Evolutionary conservation across 176 grass and related monocot species (phyloP), one percentile per base, ranked within the genome.

Genomic region (Chloris gayana): DNA sequence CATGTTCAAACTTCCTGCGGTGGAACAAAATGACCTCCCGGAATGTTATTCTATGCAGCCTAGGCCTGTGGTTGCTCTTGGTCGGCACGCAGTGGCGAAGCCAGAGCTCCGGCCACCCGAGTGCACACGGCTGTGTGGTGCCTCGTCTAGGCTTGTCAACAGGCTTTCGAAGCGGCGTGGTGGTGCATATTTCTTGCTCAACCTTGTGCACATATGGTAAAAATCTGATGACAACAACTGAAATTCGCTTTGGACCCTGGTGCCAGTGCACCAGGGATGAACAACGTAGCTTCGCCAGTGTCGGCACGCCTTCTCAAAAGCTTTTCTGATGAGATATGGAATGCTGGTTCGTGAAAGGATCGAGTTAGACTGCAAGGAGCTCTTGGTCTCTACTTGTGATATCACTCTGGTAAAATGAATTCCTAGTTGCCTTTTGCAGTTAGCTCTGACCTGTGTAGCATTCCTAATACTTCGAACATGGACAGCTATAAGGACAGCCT

Each of bases 51-150:
- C 50, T 4, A 7, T 72, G 6, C 45, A 44, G 47, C 76, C 76
- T 67, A 53, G 46, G 47, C 63, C 63, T 17, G 46, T 79, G 5
- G 21, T 79, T 79, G 76, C 76, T 9, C 32, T 79, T 38, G 63
- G n/a, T n/a, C n/a, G n/a, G n/a, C n/a, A n/a, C n/a, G n/a, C n/a
- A n/a, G n/a, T n/a, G n/a, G n/a, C n/a, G n/a, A n/a, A n/a, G n/a
- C n/a, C n/a, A n/a, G n/a, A n/a, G n/a, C n/a, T n/a, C n/a, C n/a
- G n/a, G n/a, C n/a, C n/a, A n/a, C n/a, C n/a, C n/a, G n/a, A n/a
- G n/a, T n/a, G n/a, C n/a, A n/a, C n/a, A n/a, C n/a, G n/a, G n/a
- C n/a, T n/a, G n/a, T n/a, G n/a, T n/a, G n/a, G n/a, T n/a, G n/a
- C n/a, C n/a, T n/a, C n/a, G n/a, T n/a, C n/a, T n/a, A n/a, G n/a